Evolutionary conservation across 1,284 basidiomycete genomes (phyloP).

Genomic region (Ganoderma sinense): DNA sequence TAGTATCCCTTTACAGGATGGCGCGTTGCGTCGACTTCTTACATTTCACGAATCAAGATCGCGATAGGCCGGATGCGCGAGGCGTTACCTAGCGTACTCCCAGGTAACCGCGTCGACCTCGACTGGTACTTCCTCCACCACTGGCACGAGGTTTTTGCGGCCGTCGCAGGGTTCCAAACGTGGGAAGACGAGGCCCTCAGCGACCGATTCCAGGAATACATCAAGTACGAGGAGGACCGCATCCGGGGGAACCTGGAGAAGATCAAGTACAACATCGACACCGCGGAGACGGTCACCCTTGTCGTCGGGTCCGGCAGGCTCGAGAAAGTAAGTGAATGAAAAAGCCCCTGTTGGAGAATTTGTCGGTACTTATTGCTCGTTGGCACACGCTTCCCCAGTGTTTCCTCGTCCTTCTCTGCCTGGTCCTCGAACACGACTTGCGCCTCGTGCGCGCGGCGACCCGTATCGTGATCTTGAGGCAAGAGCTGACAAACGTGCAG

Average conservation of each 20-base stretch:
- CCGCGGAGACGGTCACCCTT: conserved; percentile 33
- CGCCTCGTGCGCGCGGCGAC: conserved; percentile 15
- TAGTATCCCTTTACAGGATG: conserved; percentile 29
- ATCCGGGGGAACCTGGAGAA: conserved; percentile 25
- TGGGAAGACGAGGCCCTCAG: not conserved
- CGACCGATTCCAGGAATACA: conserved; percentile 31
- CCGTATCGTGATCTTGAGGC: conserved; percentile 6
- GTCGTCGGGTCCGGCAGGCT: conserved; percentile 31
- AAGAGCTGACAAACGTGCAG: conserved; percentile 35
- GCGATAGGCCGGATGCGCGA: conserved; percentile 29
- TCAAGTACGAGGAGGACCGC: conserved; percentile 35
- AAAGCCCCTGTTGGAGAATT: not conserved
- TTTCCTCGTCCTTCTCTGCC: conserved; percentile 26
- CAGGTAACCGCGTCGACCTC: conserved; percentile 28
- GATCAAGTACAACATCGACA: conserved; percentile 36
- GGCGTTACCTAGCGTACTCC: conserved; percentile 19
- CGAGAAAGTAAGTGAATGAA: conserved; percentile 32
- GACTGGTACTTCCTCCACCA: conserved; percentile 27
- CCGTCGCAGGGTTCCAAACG: not conserved
- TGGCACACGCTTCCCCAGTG: conserved; percentile 37
- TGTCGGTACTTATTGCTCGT: not conserved
- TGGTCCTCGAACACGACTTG: conserved; percentile 22
- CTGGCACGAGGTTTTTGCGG: not conserved
- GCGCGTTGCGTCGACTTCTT: conserved; percentile 26
- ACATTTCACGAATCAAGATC: conserved; percentile 31